Percentiles rank a stretch among this genome's conserved stretches.
These are phyloP conservation scores for Orbilia javanica DNA, from an alignment of 2,329 filamentous ascomycete genomes.

Conservation along the genomic window DNA sequence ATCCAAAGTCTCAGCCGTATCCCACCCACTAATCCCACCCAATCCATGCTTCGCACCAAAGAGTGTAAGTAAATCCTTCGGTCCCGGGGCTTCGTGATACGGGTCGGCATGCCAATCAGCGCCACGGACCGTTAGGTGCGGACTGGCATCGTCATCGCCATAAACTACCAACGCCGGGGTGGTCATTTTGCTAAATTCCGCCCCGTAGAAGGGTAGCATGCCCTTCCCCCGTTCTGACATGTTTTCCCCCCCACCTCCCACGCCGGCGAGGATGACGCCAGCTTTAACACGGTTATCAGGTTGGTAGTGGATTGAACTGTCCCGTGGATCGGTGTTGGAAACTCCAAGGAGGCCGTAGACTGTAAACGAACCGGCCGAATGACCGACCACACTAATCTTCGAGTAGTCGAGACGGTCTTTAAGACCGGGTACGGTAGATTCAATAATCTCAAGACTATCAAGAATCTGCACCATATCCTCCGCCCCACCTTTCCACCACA, in stretches of 20 bases:
- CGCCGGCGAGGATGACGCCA: constrained; percentile 64
- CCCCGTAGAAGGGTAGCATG: constrained; percentile 64
- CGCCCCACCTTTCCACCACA: constrained; percentile 64
- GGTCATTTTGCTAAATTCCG: constrained; percentile 64
- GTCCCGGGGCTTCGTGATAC: constrained; percentile 63
- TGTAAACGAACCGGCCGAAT: constrained; percentile 65
- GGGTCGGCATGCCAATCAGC: constrained; percentile 66
- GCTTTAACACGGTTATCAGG: constrained; percentile 65
- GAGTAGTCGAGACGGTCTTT: constrained; percentile 64
- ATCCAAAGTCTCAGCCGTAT: constrained; percentile 64
- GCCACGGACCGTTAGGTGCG: constrained; percentile 64
- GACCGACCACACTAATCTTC: constrained; percentile 65
- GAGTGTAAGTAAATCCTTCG: constrained; percentile 65
- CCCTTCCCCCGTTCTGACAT: constrained; percentile 62
- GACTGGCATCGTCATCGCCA: constrained; percentile 65
- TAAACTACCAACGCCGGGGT: constrained; percentile 65
- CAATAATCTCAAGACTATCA: constrained; percentile 65
- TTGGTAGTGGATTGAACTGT: constrained; percentile 58
- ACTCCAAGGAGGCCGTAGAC: constrained; percentile 65
- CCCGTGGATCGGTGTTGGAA: constrained; percentile 63
- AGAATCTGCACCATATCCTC: constrained; percentile 65
- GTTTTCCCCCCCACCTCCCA: constrained; percentile 63
- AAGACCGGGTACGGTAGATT: constrained; percentile 63
- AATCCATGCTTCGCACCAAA: constrained; percentile 65
- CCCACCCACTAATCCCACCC: constrained; percentile 66